Conservation (phyloP, 1,139 yeast genomes). For the Spathaspora jeffriesii region DNA sequence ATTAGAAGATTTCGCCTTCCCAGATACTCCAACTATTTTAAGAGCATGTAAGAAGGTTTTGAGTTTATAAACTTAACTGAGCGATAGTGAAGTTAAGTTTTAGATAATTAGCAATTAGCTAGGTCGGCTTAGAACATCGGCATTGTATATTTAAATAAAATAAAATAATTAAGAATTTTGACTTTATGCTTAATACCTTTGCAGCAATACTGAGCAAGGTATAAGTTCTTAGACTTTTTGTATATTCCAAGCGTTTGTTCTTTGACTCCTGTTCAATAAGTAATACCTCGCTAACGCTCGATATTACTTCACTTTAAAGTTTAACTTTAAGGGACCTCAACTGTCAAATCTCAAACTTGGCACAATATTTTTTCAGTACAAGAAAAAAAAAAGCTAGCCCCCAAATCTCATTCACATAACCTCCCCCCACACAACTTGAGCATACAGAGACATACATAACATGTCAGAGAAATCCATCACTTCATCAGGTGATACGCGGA, state of each 20-base stretch:
- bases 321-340: no score
- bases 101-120: neutral
- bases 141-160: no score
- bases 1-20: conserved; percentile 98
- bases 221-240: no score
- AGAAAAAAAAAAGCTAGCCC: neutral
- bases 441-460: no score
- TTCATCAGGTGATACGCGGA: conserved; percentile 4
- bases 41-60: conserved; percentile 91
- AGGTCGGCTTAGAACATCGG: no score
- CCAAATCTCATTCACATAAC: conserved; percentile 1
- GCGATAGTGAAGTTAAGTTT: neutral
- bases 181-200: no score
- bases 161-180: no score
- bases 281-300: neutral
- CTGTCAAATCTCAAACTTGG: neutral
- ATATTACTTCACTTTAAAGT: no score
- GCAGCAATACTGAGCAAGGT: no score
- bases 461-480: neutral
- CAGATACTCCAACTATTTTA: conserved; percentile 87
- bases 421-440: neutral
- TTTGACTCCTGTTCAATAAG: neutral
- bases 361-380: neutral
- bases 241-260: no score
- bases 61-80: conserved; percentile 68